Evolutionary conservation across 2,329 filamentous ascomycete species (phyloP).

Genomic region (Colletotrichum nymphaeae): DNA sequence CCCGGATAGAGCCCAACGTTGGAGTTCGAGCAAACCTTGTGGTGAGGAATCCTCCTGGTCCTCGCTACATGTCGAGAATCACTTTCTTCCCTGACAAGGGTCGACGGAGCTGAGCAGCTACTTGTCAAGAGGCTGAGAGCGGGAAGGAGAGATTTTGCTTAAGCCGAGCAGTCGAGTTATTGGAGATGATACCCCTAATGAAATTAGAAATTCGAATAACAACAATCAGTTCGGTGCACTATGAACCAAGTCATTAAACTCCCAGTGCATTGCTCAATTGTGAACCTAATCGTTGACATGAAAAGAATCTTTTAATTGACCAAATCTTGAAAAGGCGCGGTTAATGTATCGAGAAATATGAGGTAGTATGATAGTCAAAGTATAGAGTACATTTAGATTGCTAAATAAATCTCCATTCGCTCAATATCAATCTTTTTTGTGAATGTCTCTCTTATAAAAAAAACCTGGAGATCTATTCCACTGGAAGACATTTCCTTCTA

Average conservation of each 20-base stretch:
- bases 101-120: neutral
- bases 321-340: too few species aligned
- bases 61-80: neutral
- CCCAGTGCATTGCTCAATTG: neutral
- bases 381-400: too few species aligned
- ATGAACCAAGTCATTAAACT: neutral
- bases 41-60: neutral
- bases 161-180: neutral
- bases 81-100: conserved; percentile 17
- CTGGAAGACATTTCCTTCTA: too few species aligned
- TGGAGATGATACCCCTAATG: neutral
- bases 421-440: too few species aligned
- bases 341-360: too few species aligned
- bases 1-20: conserved; percentile 13
- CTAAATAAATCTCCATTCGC: too few species aligned
- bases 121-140: neutral
- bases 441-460: too few species aligned
- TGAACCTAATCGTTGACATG: neutral
- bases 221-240: too few species aligned
- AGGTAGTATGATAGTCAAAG: too few species aligned
- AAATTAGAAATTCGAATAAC: neutral
- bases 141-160: neutral
- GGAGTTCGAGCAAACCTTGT: neutral
- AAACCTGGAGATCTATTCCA: too few species aligned
- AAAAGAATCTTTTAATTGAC: neutral